phyloP scores from a whole-genome alignment of 2,329 filamentous ascomycete genomes.

The Bipolaris oryzae region DNA sequence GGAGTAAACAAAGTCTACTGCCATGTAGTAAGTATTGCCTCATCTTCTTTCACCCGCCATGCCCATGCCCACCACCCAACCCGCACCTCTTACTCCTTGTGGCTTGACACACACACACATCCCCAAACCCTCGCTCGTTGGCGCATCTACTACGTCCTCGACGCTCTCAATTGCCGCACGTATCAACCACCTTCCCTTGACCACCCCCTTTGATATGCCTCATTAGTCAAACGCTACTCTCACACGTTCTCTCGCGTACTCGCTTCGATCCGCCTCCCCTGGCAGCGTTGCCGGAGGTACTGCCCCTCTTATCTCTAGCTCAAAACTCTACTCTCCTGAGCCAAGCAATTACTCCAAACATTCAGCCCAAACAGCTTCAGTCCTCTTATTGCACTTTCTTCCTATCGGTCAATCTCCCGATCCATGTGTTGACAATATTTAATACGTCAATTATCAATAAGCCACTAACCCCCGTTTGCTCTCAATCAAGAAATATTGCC shows the following conservation, averaged over 20 bases:
- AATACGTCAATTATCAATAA: background rate
- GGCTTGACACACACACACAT: background rate
- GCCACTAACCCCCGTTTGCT: background rate
- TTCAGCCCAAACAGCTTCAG: background rate
- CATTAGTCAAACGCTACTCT: background rate
- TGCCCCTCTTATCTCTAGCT: constrained; percentile 1
- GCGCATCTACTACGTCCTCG: no score
- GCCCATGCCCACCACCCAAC: background rate
- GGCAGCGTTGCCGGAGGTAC: constrained; percentile 1
- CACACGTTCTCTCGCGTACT: background rate
- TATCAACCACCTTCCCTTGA: background rate
- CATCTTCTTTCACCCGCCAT: no score
- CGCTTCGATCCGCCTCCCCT: background rate
- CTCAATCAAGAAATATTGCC: background rate
- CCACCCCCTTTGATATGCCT: background rate
- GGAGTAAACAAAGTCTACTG: no score
- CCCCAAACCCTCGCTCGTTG: background rate
- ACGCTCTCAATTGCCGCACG: background rate
- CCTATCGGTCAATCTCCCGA: background rate
- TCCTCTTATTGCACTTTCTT: background rate
- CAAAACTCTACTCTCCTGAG: background rate
- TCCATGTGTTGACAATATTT: background rate
- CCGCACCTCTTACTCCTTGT: background rate
- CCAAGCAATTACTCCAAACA: background rate
- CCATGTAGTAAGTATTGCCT: no score